Evolutionary conservation across 257 asterid species (phyloP), one percentile per base, ranked within the genome.

Genomic region (Nicotiana otophora): DNA sequence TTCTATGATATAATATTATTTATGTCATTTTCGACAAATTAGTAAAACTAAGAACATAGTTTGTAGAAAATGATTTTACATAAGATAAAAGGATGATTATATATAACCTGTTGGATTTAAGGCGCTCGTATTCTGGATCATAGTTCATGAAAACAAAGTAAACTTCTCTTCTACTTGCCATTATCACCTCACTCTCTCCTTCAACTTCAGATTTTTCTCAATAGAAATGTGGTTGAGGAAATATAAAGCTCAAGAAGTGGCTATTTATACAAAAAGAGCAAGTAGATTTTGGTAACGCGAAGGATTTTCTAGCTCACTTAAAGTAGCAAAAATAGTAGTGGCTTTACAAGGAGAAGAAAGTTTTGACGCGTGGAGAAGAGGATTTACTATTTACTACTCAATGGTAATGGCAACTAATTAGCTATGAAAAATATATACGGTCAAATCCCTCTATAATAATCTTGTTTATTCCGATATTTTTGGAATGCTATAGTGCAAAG

Each of bases 121-220:
- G 97, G 67, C 97, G 92, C 66, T 92, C 97, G 62, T 92, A 95
- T 77, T 95, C 93, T 1, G 97, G 91, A 85, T 95, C 97, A 51
- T 89, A 92, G 70, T 92, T 91, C 98, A 95, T 88, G 95, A 95
- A 95, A 51, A 95, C 98, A 31, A 92, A 95, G 78, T 95, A 86
- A 9, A 91, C 82, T 90, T 93, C 94, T 61, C 66, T 61, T 61
- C 31, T 61, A 61, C 33, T 61, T n/a, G 15, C 66, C 66, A 61
- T 61, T 4, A 57, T 19, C 4, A 57, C 63, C 31, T 1, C 66
- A 0, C 66, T 8, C 5, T 60, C 66, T 20, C n/a, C 64, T 60
- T 60, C 14, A 2, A 58, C 8, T 60, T 60, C 14, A n/a, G 28
- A n/a, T 60, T n/a, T 58, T 20, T 60, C 5, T 8, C 30, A 20